Evolutionary conservation across 2,329 filamentous ascomycete genomes (phyloP), one percentile per base, ranked within the genome.

Genomic region (Drechmeria coniospora): DNA sequence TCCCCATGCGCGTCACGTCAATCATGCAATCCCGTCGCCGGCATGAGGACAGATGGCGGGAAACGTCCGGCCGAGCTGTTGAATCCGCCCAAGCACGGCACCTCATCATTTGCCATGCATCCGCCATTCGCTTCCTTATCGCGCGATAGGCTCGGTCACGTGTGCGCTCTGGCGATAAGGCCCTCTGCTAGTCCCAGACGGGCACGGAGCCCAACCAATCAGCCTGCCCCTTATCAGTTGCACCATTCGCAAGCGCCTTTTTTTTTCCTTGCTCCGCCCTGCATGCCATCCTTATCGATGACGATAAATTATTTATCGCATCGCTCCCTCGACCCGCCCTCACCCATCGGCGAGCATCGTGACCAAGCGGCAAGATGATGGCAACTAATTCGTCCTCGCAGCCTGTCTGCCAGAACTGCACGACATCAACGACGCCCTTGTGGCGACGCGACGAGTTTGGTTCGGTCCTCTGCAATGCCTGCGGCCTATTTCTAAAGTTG

Each of bases 361-460:
- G 50, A 42, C 35, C 47, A 49, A 51, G 51, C 36, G 45, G 36
- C 42, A 52, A 41, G 32, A 59, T 57, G 52, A 57, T 67, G 62
- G 61, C 63, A 37, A 64, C 66, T 53, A 61, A 71, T 55, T 65
- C 72, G 61, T 59, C 62, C 31, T 66, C 74, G 61, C 78, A 95
- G 84, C 86, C 87, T 38, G 81, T 86, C 41, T 98, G 90, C 56
- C 82, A 92, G 54, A 98, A 98, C 54, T 98, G 90, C 59, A 73
- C 74, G 38, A 98, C 90, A 24, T 92, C 83, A 23, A 95, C 86
- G 28, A 98, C 90, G 25, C 90, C 90, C 23, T 63, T 98, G 50
- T 98, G 90, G 90, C 81, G 90, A 45, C 79, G 90, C 61, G 90
- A 98, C 65, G 90, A 98, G 61, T 74, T 79, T 45, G 90, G 90